Evolutionary conservation across 768 basidiomycete genomes (phyloP).

Genomic region (Boletus pseudo-olivaceus): DNA sequence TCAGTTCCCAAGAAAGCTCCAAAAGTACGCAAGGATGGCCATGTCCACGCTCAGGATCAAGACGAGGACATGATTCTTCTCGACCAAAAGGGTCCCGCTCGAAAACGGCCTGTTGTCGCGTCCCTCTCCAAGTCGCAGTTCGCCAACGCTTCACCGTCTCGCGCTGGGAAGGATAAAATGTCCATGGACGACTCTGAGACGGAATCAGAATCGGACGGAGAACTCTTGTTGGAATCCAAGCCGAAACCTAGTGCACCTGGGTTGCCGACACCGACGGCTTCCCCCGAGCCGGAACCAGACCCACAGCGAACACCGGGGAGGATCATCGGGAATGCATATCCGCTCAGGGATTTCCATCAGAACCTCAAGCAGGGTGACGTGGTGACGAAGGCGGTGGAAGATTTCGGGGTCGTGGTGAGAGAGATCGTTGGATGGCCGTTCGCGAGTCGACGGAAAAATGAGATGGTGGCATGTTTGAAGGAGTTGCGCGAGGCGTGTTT

Average conservation of each 20-base stretch:
- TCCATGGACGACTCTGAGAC: constrained; percentile 46
- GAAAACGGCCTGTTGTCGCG: constrained; percentile 15
- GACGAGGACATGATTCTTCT: constrained; percentile 58
- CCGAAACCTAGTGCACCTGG: constrained; percentile 12
- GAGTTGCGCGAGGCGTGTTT: constrained; percentile 64
- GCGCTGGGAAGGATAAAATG: constrained; percentile 15
- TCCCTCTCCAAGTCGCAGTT: constrained; percentile 7
- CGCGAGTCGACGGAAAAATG: constrained; percentile 57
- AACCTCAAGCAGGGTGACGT: constrained; percentile 73
- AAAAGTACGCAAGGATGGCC: constrained; percentile 57
- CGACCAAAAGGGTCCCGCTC: constrained; percentile 30
- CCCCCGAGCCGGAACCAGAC: constrained; percentile 43
- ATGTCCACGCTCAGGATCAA: constrained; percentile 60
- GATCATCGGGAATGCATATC: constrained; percentile 71
- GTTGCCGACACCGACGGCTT: constrained; percentile 54
- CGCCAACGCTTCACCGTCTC: not conserved
- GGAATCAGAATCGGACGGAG: constrained; percentile 46
- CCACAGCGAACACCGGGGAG: constrained; percentile 61
- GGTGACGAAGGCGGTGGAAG: constrained; percentile 82
- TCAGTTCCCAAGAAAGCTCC: constrained; percentile 63
- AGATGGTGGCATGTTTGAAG: constrained; percentile 73
- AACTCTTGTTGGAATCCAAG: constrained; percentile 19
- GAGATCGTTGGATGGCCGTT: constrained; percentile 74
- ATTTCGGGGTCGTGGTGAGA: constrained; percentile 65
- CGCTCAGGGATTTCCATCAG: constrained; percentile 71